Evolutionary conservation across 108 stramenopile species (phyloP).

Genomic region (Cyclotella atomus): DNA sequence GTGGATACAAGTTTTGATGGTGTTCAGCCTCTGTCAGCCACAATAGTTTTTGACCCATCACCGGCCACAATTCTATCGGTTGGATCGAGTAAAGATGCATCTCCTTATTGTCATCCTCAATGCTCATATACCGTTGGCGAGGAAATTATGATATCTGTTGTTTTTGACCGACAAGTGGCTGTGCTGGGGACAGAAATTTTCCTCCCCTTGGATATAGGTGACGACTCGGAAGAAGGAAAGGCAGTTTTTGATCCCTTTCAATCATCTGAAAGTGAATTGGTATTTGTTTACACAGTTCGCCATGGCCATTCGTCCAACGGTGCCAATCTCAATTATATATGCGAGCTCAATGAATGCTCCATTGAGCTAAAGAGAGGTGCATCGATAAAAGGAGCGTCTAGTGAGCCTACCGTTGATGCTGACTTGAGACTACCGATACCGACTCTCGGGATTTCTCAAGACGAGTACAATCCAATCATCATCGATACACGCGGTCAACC

Average conservation of each 20-base stretch:
- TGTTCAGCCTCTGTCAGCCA: conserved; percentile 11
- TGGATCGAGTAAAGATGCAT: conserved; percentile 28
- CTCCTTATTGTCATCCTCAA: conserved; percentile 42
- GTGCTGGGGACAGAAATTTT: conserved; percentile 22
- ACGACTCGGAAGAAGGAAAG: background rate
- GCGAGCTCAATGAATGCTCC: conserved; percentile 9
- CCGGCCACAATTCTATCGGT: conserved; percentile 34
- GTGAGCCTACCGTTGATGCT: conserved; percentile 30
- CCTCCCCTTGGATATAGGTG: conserved; percentile 27
- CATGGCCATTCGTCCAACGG: conserved; percentile 31
- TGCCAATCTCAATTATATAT: conserved; percentile 23
- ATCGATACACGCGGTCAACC: conserved; percentile 34
- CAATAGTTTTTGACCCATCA: conserved; percentile 30
- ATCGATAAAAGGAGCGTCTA: conserved; percentile 27
- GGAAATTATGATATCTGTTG: conserved; percentile 34
- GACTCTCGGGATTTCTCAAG: conserved; percentile 5
- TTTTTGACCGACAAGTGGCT: conserved; percentile 24
- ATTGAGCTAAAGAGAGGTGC: conserved; percentile 21
- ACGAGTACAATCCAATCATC: conserved; percentile 31
- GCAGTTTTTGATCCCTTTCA: conserved; percentile 18
- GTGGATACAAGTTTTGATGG: conserved; percentile 28
- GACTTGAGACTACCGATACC: conserved; percentile 27
- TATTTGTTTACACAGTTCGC: conserved; percentile 34
- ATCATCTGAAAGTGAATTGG: conserved; percentile 18
- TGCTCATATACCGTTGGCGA: conserved; percentile 56